Conservation (phyloP, 331 rosid genomes). For the Quercus lobata region DNA sequence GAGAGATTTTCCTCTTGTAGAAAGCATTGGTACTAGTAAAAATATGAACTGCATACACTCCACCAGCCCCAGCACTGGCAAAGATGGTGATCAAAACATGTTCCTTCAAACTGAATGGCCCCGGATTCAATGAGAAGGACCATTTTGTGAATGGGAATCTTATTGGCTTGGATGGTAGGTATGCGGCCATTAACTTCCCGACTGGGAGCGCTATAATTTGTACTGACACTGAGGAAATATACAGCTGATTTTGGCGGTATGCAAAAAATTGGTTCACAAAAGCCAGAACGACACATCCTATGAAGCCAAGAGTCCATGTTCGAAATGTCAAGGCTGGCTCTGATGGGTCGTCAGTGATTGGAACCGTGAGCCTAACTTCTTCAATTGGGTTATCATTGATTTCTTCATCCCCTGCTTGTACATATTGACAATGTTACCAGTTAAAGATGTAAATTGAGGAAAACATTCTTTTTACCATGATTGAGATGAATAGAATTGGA, state of each 20-base stretch:
- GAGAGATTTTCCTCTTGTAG: no score
- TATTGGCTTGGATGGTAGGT: not conserved
- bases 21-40: no score
- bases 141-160: constrained; percentile 45
- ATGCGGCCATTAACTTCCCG: constrained; percentile 74
- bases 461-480: no score
- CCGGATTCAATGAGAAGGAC: constrained; percentile 72
- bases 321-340: constrained; percentile 69
- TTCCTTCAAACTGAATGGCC: constrained; percentile 63
- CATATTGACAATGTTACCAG: not conserved
- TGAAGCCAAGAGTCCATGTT: constrained; percentile 72
- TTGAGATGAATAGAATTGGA: not conserved
- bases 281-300: constrained; percentile 56
- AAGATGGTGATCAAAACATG: no score
- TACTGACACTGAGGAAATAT: constrained; percentile 50
- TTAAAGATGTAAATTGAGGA: not conserved
- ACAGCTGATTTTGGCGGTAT: constrained; percentile 29
- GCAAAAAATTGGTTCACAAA: constrained; percentile 64
- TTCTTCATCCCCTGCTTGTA: constrained; percentile 36
- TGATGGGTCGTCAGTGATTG: constrained; percentile 60
- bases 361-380: constrained; percentile 75
- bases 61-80: no score
- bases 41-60: no score
- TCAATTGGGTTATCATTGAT: constrained; percentile 68
- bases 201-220: constrained; percentile 72